Evolutionary conservation across 1,284 basidiomycete species (phyloP), one percentile per base, ranked within the genome.

Genomic region (Moesziomyces antarcticus): DNA sequence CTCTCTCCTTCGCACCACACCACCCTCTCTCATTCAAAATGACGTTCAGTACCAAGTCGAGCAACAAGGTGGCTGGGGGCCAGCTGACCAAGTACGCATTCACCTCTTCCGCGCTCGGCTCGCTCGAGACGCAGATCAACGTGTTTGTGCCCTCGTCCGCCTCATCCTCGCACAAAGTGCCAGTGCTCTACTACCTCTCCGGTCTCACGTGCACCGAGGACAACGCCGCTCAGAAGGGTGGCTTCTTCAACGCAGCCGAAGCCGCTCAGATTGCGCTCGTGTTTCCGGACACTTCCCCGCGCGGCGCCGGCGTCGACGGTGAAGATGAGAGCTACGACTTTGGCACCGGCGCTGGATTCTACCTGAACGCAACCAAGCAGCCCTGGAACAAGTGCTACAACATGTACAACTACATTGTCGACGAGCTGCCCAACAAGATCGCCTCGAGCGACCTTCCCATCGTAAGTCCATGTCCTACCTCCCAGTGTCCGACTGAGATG

Each of bases 161-260:
- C 1, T 47, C 86, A 6, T 30, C 45, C 2, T 20, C 35, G 25
- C 21, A 50, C 22, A 90, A 91, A 69, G 92, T 91, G 0, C 94
- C 95, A 0, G 86, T 85, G 1, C 87, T 99, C 9, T 89, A 93
- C 77, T 99, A 94, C 85, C 90, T 99, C 48, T 91, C 95, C 3
- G 96, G 96, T 3, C 85, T 99, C 59, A 94, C 93, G 1, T 99
- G 97, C 85, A 98, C 90, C 16, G 97, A 98, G 84, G 96, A 98
- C 84, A 98, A 93, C 64, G 96, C 90, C 5, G 80, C 80, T 6
- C 81, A 84, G 53, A 84, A 84, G 59, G 82, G 77, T 33, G 67
- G 62, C 27, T 72, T 84, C 42, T 82, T 82, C 50, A 50, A 48
- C 20, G 75, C 77, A 8, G 82, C 82, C 4, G 74, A 75, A 1